phyloP scores from a whole-genome alignment of 2,329 filamentous ascomycete genomes.

The Paracorniculantispora psalliotae region DNA sequence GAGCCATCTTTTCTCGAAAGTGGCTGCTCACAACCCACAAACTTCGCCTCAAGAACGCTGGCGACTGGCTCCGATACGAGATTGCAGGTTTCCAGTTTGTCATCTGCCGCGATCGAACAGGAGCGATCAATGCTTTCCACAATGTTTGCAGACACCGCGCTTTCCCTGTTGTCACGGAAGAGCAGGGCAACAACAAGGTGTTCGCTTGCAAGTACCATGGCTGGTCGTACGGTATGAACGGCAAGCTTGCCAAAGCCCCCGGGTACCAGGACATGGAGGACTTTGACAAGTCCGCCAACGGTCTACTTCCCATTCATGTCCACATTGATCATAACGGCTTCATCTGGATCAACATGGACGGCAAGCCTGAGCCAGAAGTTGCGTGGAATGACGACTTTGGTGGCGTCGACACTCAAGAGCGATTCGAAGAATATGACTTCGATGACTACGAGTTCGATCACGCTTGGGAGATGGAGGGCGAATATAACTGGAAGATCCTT shows the following conservation, averaged over 20 bases:
- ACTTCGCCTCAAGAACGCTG: conserved; percentile 40
- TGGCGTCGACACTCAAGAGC: conserved; percentile 40
- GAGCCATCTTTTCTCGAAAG: conserved; percentile 45
- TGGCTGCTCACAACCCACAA: conserved; percentile 47
- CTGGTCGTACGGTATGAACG: conserved; percentile 52
- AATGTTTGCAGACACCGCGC: conserved; percentile 56
- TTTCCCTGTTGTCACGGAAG: conserved; percentile 46
- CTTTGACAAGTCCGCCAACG: conserved; percentile 48
- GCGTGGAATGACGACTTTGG: conserved; percentile 49
- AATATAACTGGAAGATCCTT: conserved; percentile 57
- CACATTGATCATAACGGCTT: conserved; percentile 45
- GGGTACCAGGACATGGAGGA: conserved; percentile 47
- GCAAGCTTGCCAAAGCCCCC: conserved; percentile 51
- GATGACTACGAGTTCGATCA: conserved; percentile 54
- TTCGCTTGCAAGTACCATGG: conserved; percentile 55
- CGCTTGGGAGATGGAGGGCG: conserved; percentile 50
- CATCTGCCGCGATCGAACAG: conserved; percentile 40
- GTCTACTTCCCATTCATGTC: conserved; percentile 45
- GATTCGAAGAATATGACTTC: conserved; percentile 43
- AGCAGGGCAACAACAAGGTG: conserved; percentile 42
- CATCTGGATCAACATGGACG: conserved; percentile 54
- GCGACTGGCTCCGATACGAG: conserved; percentile 49
- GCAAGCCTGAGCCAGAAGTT: conserved; percentile 38
- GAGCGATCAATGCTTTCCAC: conserved; percentile 49
- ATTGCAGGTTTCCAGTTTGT: conserved; percentile 49